Evolutionary conservation across 768 basidiomycete genomes (phyloP).

Genomic region (Podaxis sp.): DNA sequence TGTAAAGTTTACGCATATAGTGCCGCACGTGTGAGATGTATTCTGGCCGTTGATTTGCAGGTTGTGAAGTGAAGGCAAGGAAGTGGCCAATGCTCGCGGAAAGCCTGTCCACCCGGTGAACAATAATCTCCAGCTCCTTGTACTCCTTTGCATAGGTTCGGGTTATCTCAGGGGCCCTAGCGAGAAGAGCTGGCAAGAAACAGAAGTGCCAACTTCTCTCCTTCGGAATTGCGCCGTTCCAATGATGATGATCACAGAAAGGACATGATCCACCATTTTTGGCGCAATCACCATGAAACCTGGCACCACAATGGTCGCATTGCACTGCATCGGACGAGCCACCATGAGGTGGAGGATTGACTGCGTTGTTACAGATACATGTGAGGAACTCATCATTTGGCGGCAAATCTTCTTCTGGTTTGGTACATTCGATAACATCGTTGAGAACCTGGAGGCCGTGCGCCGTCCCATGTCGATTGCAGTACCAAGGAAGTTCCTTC

Average conservation of each 20-base stretch:
- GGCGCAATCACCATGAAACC: constrained; percentile 84
- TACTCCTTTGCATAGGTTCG: constrained; percentile 78
- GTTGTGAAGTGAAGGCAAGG: constrained; percentile 66
- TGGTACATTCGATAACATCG: constrained; percentile 74
- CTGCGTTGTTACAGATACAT: constrained; percentile 76
- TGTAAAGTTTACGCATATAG: constrained; percentile 88
- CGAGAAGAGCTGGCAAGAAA: constrained; percentile 68
- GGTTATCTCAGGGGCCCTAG: constrained; percentile 74
- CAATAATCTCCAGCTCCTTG: constrained; percentile 76
- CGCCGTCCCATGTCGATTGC: constrained; percentile 58
- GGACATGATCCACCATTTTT: constrained; percentile 89
- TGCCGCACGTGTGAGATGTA: constrained; percentile 83
- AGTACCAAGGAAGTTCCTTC: constrained; percentile 77
- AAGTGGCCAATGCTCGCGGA: constrained; percentile 78
- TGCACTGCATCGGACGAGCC: constrained; percentile 81
- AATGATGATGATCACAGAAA: constrained; percentile 89
- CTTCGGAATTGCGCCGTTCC: constrained; percentile 84
- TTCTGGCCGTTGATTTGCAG: constrained; percentile 69
- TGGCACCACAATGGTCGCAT: constrained; percentile 85
- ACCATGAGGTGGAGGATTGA: constrained; percentile 77
- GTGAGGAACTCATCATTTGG: constrained; percentile 81
- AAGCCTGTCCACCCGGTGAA: constrained; percentile 76
- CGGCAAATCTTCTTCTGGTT: constrained; percentile 75
- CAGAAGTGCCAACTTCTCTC: constrained; percentile 83
- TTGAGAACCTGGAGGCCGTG: constrained; percentile 67